A percentile compares a stretch with the other conserved stretches of the same genome.
Evolutionary conservation across 2,329 filamentous ascomycete species (phyloP).

Genomic region (Sphaerulina musiva): DNA sequence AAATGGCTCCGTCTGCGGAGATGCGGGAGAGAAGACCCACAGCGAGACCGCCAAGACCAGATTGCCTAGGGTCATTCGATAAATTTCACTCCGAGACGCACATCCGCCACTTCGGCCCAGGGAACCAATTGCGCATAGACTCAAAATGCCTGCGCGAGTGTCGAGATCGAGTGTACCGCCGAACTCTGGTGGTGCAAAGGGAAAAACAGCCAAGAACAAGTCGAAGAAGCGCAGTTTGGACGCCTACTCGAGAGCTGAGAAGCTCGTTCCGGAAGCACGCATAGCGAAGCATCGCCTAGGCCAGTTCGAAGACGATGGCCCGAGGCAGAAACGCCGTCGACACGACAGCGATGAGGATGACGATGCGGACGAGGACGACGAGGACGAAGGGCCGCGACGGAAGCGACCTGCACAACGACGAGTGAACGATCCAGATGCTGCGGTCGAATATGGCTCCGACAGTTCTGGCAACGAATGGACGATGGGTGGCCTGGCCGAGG

Average conservation of each 20-base stretch:
- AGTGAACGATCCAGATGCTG: constrained; percentile 32
- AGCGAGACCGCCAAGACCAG: no score
- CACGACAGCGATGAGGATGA: constrained; percentile 47
- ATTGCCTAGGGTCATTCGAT: constrained; percentile 3
- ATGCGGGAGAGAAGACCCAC: constrained; percentile 1
- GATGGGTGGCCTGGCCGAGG: constrained; percentile 59
- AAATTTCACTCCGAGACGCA: constrained; percentile 11
- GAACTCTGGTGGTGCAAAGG: constrained; percentile 23
- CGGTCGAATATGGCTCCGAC: constrained; percentile 69
- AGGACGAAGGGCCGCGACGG: constrained; percentile 25
- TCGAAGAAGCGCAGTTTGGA: constrained; percentile 52
- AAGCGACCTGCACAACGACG: constrained; percentile 31
- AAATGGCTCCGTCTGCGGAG: not conserved
- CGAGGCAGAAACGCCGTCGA: constrained; percentile 39
- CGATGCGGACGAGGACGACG: constrained; percentile 41
- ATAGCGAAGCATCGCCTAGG: constrained; percentile 55
- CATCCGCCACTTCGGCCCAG: not conserved
- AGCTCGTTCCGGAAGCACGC: constrained; percentile 48
- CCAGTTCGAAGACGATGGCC: constrained; percentile 44
- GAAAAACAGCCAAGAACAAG: constrained; percentile 36
- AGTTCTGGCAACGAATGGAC: constrained; percentile 82
- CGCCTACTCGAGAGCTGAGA: constrained; percentile 59
- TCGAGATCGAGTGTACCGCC: constrained; percentile 33
- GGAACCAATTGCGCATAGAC: not conserved
- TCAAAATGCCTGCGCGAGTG: constrained; percentile 43